phyloP scores from a whole-genome alignment of 2,329 filamentous ascomycete genomes.

The Boeremia exigua region DNA sequence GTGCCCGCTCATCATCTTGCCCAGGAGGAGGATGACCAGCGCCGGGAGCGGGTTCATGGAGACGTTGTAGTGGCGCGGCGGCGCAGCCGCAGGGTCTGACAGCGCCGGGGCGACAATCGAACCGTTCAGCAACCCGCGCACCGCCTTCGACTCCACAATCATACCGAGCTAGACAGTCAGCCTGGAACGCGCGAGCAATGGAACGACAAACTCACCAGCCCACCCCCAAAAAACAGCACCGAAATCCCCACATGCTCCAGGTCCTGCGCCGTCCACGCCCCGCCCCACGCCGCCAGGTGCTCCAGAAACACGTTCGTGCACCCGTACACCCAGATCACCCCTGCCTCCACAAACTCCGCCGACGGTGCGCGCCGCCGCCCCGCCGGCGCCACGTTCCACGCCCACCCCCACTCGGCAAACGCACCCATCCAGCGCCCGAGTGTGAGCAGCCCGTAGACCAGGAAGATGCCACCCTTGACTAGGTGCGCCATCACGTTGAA shows the following conservation, averaged over 20 bases:
- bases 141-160: constrained; percentile 73
- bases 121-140: constrained; percentile 70
- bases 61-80: constrained; percentile 72
- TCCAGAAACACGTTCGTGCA: constrained; percentile 91
- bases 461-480: constrained; percentile 93
- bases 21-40: constrained; percentile 83
- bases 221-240: constrained; percentile 90
- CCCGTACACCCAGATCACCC: constrained; percentile 89
- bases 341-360: constrained; percentile 88
- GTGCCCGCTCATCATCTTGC: constrained; percentile 95
- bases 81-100: constrained; percentile 57
- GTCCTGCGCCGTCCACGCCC: constrained; percentile 76
- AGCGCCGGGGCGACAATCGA: constrained; percentile 51
- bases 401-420: constrained; percentile 91
- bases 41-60: constrained; percentile 89
- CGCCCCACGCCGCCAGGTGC: constrained; percentile 76
- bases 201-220: constrained; percentile 66
- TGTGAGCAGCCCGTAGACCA: constrained; percentile 88
- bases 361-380: constrained; percentile 66
- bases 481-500: constrained; percentile 92
- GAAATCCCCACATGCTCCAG: constrained; percentile 93
- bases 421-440: constrained; percentile 89
- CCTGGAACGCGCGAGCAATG: constrained; percentile 17
- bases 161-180: constrained; percentile 67
- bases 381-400: constrained; percentile 84